Base-by-base conservation (phyloP, 345 rosid genomes). In the Murraya paniculata region DNA sequence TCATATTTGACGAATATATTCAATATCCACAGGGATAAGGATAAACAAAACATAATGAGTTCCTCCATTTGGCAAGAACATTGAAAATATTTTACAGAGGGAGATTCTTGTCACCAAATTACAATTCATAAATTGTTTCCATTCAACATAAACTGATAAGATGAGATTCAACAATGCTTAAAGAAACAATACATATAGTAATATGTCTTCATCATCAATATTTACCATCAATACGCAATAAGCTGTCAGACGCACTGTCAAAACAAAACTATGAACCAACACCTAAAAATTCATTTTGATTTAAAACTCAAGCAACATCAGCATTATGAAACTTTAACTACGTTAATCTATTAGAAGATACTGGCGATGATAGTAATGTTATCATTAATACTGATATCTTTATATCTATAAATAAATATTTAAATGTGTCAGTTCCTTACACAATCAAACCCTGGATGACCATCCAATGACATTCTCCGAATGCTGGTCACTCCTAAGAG, bases 381-480 rank as follows among this genome's bases (percentile, higher is more conserved):
- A 45, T 18, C 65, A 66, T 64, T 27, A 71, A 41, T 2, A 31
- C 1, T 31, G 41, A 58, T 14, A 38, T 25, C 25, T 68, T 50
- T 56, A 38, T 64, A 24, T 35, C 73, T 65, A 24, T 27, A 45
- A 10, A 25, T 31, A 72, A 21, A 9, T 64, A 71, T 33, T 30
- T 77, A 62, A 73, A 35, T 55, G 78, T 35, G 57, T 22, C 41
- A 78, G 58, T 27, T 67, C 35, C 90, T 87, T 91, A 95, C 99
- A 71, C 80, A 81, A 84, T 93, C 98, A 87, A 93, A 95, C 35
- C 97, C 99, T 24, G 90, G 96, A 84, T 95, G 94, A 82, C 89
- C 84, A 86, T 92, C 78, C 39, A 93, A 78, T 61, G 93, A 93
- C 97, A 93, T 95, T 82, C 90, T 88, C 75, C 95, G 87, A 71